phyloP scores from a whole-genome alignment of 1,284 basidiomycete species.

The Fereydounia khargensis region DNA sequence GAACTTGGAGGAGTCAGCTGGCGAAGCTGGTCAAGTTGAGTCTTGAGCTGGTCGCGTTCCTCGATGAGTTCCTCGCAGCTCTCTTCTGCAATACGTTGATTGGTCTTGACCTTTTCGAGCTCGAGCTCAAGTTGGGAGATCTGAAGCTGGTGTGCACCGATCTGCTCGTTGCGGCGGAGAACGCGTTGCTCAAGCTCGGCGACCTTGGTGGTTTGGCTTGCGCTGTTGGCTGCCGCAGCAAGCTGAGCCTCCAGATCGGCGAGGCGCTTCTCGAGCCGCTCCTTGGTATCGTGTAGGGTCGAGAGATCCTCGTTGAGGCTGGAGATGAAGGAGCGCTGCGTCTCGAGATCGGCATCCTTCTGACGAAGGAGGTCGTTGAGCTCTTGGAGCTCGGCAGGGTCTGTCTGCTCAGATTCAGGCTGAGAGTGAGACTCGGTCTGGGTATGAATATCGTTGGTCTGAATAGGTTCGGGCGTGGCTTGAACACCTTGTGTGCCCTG shows the following conservation, averaged over 20 bases:
- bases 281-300: background rate
- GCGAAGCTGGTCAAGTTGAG: background rate
- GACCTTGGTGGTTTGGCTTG: background rate
- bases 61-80: constrained; percentile 8
- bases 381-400: background rate
- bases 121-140: constrained; percentile 7
- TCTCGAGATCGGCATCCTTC: background rate
- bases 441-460: too few relatives aligned
- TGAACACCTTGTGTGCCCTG: too few relatives aligned
- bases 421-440: too few relatives aligned
- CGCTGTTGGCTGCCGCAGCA: background rate
- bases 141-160: constrained; percentile 22
- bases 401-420: too few relatives aligned
- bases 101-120: constrained; percentile 14
- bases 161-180: constrained; percentile 31
- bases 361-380: background rate
- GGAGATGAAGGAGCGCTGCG: background rate
- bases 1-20: background rate
- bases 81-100: constrained; percentile 20
- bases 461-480: too few relatives aligned
- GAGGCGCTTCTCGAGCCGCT: background rate
- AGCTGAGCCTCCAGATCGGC: background rate
- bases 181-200: constrained; percentile 16
- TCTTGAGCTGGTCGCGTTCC: background rate
- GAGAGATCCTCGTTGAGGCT: background rate